phyloP scores from a whole-genome alignment of 2,329 filamentous ascomycete species.

The Blastomyces silverae region DNA sequence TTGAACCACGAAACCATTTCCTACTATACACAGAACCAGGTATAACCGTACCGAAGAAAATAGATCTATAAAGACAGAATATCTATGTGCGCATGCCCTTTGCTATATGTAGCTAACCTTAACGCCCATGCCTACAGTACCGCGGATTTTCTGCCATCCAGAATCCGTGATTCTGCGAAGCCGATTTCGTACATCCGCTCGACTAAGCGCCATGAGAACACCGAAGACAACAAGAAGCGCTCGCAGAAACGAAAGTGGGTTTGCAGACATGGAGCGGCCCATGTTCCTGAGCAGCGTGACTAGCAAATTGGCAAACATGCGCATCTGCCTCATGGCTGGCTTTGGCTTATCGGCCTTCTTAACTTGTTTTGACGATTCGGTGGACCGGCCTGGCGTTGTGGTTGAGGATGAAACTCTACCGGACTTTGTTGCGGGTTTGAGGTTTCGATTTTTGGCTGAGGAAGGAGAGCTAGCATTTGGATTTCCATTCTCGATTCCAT shows the following conservation, averaged over 20 bases:
- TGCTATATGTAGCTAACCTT: constrained; percentile 88
- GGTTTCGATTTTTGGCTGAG: constrained; percentile 20
- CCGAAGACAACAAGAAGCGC: constrained; percentile 74
- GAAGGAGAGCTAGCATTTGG: constrained; percentile 30
- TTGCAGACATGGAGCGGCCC: constrained; percentile 47
- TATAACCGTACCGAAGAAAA: not conserved
- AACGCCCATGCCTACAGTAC: constrained; percentile 89
- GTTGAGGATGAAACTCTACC: constrained; percentile 26
- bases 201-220: constrained; percentile 67
- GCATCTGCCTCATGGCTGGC: constrained; percentile 35
- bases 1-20: not conserved
- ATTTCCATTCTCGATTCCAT: constrained; percentile 57
- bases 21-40: not conserved
- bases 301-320: constrained; percentile 41
- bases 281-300: constrained; percentile 48
- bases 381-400: constrained; percentile 25
- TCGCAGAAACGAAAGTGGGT: constrained; percentile 51
- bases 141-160: constrained; percentile 72
- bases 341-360: constrained; percentile 35
- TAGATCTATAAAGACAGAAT: not conserved
- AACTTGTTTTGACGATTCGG: constrained; percentile 31
- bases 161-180: constrained; percentile 61
- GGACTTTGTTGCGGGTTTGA: constrained; percentile 27
- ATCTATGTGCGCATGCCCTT: not conserved
- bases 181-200: constrained; percentile 66